Percentiles rank a stretch among this genome's conserved stretches.
Conservation (phyloP, 164 flowering plant genomes). For the Magnolia kwangsiensis region DNA sequence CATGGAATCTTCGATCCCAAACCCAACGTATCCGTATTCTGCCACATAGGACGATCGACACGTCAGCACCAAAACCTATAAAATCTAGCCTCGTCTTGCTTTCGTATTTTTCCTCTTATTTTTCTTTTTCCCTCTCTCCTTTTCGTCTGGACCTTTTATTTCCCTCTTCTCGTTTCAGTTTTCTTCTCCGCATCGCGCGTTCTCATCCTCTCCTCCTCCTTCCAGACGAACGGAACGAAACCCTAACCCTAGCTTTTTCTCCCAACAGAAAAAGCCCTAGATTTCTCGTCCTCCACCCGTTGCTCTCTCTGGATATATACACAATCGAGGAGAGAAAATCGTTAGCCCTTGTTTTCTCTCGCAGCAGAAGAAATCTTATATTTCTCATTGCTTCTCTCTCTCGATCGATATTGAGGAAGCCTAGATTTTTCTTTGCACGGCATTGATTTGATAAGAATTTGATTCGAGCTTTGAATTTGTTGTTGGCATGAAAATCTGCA, state of each 20-base stretch:
- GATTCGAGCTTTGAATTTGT: too few species aligned
- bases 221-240: background rate
- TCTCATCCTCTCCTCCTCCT: background rate
- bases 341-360: background rate
- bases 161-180: background rate
- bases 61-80: slow-evolving; percentile 3
- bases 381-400: background rate
- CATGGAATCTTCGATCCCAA: background rate
- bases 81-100: background rate
- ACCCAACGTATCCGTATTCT: background rate
- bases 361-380: background rate
- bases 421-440: background rate
- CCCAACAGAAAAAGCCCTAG: background rate
- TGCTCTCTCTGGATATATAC: background rate
- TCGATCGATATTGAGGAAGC: background rate
- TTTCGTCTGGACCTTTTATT: background rate
- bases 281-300: background rate
- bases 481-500: too few species aligned
- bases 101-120: background rate
- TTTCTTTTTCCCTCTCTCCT: background rate
- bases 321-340: background rate
- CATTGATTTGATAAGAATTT: too few species aligned
- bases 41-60: background rate
- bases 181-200: background rate
- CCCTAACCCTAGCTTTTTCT: background rate